These are phyloP conservation scores for Pseudozyma pruni DNA, from an alignment of 1,284 basidiomycete genomes.

Conservation along the genomic window DNA sequence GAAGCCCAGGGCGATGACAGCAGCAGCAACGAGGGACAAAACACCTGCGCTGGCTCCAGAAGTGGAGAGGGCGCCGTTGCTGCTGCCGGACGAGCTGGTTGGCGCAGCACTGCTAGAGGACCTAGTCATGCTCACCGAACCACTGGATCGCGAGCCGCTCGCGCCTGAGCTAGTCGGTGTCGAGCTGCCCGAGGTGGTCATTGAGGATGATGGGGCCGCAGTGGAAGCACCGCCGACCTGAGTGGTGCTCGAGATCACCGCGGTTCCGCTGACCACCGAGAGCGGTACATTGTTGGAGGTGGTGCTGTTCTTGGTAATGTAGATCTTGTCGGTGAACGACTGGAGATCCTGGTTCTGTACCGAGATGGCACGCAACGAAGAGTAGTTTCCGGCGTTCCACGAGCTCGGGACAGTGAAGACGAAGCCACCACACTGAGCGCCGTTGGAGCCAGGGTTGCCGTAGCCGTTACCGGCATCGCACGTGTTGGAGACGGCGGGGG, in stretches of 20 bases:
- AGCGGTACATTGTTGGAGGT: constrained; percentile 21
- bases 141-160: constrained; percentile 11
- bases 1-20: constrained; percentile 14
- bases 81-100: neutral
- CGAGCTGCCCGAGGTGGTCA: constrained; percentile 11
- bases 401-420: constrained; percentile 52
- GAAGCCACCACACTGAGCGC: constrained; percentile 50
- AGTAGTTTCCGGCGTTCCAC: constrained; percentile 55
- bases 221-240: constrained; percentile 20
- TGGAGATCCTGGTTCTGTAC: constrained; percentile 34
- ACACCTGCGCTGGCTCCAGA: constrained; percentile 1
- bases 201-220: constrained; percentile 12
- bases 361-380: constrained; percentile 43
- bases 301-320: constrained; percentile 43
- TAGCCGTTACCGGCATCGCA: constrained; percentile 49
- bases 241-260: constrained; percentile 4
- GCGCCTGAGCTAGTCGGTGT: constrained; percentile 4
- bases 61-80: constrained; percentile 23
- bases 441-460: constrained; percentile 39
- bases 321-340: constrained; percentile 58
- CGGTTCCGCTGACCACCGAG: constrained; percentile 30
- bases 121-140: constrained; percentile 17
- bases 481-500: constrained; percentile 44
- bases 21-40: constrained; percentile 11
- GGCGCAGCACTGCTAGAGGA: constrained; percentile 11